Conservation (phyloP, 495 filamentous ascomycete genomes). For the Aspergillus asperescens region DNA sequence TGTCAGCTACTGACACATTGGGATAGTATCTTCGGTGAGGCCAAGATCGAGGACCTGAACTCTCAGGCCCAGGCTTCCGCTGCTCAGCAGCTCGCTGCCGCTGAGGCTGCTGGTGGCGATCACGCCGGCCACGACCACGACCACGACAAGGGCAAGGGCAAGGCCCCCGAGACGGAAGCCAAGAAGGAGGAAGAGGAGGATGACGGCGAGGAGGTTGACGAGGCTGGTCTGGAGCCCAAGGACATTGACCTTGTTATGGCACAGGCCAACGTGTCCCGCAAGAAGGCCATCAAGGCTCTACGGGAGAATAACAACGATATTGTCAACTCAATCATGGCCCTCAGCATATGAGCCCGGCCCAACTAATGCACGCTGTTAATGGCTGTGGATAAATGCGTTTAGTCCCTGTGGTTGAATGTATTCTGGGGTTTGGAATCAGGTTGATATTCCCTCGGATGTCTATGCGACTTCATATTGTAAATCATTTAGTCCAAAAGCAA, state of each 20-base stretch:
- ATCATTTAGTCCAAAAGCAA: conserved; percentile 36
- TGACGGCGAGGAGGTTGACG: conserved; percentile 93
- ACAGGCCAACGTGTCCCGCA: conserved; percentile 89
- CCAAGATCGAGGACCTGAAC: conserved; percentile 99
- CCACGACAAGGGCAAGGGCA: conserved; percentile 59
- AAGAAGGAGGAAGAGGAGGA: conserved; percentile 91
- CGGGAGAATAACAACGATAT: conserved; percentile 99
- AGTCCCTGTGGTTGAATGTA: conserved; percentile 23
- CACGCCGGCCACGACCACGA: conserved; percentile 70
- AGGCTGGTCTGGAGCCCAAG: conserved; percentile 90
- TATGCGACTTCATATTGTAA: conserved; percentile 36
- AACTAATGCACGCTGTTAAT: conserved; percentile 16
- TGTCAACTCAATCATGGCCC: conserved; percentile 99
- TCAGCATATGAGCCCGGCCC: conserved; percentile 70
- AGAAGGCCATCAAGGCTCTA: conserved; percentile 97
- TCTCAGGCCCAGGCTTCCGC: conserved; percentile 91
- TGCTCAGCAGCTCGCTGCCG: conserved; percentile 81
- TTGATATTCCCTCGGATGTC: conserved; percentile 25
- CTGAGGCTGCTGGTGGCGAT: conserved; percentile 74
- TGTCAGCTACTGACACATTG: conserved; percentile 19
- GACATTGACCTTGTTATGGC: conserved; percentile 99
- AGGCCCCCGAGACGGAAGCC: conserved; percentile 64
- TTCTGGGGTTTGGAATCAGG: conserved; percentile 30
- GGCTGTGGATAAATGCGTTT: conserved; percentile 22
- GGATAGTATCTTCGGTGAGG: conserved; percentile 94